Conservation (phyloP, 352 stramenopile genomes). For the Globisporangium paddicum region DNA sequence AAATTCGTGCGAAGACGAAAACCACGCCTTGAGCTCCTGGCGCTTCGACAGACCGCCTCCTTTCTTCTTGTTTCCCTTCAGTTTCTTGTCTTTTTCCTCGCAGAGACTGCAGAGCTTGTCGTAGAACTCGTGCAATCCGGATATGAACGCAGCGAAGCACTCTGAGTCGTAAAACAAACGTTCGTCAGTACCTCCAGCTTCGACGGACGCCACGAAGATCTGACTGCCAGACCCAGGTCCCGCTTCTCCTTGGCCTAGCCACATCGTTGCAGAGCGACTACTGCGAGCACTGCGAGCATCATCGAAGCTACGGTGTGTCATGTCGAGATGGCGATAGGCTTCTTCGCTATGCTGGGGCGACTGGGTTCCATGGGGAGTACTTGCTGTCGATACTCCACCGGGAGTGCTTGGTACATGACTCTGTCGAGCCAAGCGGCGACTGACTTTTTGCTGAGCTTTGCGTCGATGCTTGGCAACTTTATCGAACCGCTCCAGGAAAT, state of each 20-base stretch:
- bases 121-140: slow-evolving; percentile 60
- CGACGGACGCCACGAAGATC: slow-evolving; percentile 20
- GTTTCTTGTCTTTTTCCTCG: slow-evolving; percentile 58
- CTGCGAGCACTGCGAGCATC: slow-evolving; percentile 26
- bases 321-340: slow-evolving; percentile 22
- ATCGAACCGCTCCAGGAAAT: slow-evolving; percentile 71
- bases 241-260: slow-evolving; percentile 8
- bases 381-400: slow-evolving; percentile 21
- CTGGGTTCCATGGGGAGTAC: slow-evolving; percentile 15
- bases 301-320: slow-evolving; percentile 32
- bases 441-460: slow-evolving; percentile 52
- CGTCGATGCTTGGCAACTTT: slow-evolving; percentile 61
- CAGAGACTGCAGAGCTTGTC: slow-evolving; percentile 52
- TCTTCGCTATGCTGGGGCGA: slow-evolving; percentile 22
- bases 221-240: slow-evolving; percentile 22
- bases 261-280: slow-evolving; percentile 25
- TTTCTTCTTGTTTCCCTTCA: slow-evolving; percentile 40
- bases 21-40: slow-evolving; percentile 83
- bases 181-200: slow-evolving; percentile 30
- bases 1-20: slow-evolving; percentile 79
- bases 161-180: slow-evolving; percentile 56
- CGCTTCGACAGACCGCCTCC: slow-evolving; percentile 55
- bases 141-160: slow-evolving; percentile 47
- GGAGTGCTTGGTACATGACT: slow-evolving; percentile 27
- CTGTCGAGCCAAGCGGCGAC: slow-evolving; percentile 20